A percentile compares a stretch with the other conserved stretches of the same genome.
phyloP scores from a whole-genome alignment of 148 eudicot genomes.

The Camellia granthamiana region DNA sequence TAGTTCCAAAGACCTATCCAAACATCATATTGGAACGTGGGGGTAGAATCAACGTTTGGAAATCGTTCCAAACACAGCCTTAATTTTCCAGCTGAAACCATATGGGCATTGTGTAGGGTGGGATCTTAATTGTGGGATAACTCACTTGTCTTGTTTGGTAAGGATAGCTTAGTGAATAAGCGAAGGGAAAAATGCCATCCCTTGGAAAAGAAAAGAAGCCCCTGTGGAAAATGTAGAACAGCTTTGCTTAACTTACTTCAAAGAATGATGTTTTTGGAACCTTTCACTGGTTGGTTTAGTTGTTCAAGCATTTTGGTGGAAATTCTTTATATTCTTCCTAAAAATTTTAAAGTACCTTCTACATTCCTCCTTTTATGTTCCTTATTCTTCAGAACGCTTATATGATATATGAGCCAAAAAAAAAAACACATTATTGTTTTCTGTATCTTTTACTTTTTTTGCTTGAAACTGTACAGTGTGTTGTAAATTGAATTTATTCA shows the following conservation, averaged over 20 bases:
- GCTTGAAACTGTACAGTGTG: background rate
- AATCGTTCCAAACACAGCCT: no score
- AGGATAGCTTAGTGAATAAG: slow-evolving; percentile 1
- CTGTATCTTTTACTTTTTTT: background rate
- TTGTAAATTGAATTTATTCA: background rate
- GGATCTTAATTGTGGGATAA: background rate
- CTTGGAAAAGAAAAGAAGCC: background rate
- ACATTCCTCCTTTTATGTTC: background rate
- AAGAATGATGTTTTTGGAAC: background rate
- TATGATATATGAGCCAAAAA: no score
- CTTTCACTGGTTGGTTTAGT: background rate
- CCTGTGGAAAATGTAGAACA: background rate
- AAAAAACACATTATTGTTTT: no score
- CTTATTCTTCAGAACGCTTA: no score
- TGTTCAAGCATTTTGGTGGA: background rate
- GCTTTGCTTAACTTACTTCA: background rate
- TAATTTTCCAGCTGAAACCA: background rate
- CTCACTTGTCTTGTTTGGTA: background rate
- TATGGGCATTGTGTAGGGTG: background rate
- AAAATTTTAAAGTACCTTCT: no score
- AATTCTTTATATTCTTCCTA: background rate
- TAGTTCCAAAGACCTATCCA: no score
- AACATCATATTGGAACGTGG: no score
- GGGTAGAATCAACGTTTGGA: no score
- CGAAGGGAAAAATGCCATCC: background rate